Percentiles rank a stretch among this genome's conserved stretches.
phyloP scores from a whole-genome alignment of 1,284 basidiomycete genomes.

The Rhodotorula sp. region DNA sequence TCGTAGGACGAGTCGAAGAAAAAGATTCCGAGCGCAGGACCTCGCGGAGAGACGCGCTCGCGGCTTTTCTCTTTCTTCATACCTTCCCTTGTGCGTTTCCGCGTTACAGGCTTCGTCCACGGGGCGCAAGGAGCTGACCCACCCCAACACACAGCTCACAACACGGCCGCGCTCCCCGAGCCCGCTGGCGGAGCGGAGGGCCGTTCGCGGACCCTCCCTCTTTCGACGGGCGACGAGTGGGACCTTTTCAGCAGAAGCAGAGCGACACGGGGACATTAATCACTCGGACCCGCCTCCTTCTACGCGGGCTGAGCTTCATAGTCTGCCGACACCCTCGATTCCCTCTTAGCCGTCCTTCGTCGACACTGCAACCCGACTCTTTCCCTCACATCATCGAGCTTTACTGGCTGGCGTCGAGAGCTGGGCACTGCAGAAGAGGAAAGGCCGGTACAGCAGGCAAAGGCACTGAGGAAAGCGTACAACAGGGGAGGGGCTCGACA shows the following conservation, averaged over 20 bases:
- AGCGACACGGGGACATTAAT: slow-evolving; percentile 14
- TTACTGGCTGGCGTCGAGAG: no score
- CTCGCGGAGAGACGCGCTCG: no score
- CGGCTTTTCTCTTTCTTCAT: not conserved
- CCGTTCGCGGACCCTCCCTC: no score
- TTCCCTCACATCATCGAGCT: no score
- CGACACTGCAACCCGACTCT: not conserved
- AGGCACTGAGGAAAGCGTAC: not conserved
- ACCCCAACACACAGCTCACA: not conserved
- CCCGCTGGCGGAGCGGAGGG: not conserved
- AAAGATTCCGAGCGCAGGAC: no score
- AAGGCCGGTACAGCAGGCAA: not conserved
- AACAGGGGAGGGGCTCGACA: no score
- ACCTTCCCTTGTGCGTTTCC: slow-evolving; percentile 1
- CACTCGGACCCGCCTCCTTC: slow-evolving; percentile 4
- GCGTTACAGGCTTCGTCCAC: not conserved
- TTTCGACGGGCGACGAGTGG: not conserved
- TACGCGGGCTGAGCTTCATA: slow-evolving; percentile 17
- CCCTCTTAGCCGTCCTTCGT: not conserved
- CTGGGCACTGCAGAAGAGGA: not conserved
- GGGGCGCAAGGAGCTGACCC: no score
- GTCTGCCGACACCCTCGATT: not conserved
- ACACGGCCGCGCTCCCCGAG: not conserved
- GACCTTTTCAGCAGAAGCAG: slow-evolving; percentile 29
- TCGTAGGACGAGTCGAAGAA: no score